Evolutionary conservation across 345 rosid genomes (phyloP).

Genomic region (Arabidopsis arenosa): DNA sequence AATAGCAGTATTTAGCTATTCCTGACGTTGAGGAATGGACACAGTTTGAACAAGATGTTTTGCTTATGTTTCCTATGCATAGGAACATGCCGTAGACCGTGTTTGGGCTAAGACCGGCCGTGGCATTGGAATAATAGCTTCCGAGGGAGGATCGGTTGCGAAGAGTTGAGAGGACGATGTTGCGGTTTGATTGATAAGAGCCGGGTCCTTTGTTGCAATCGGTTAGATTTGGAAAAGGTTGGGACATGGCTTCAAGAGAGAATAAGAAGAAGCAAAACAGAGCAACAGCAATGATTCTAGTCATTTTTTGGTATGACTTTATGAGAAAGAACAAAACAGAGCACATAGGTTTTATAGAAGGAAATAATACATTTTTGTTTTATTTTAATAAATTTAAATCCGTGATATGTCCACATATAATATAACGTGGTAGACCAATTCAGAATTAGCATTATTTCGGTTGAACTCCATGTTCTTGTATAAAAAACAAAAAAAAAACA

Average conservation of each 20-base stretch:
- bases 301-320: neutral
- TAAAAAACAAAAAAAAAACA: neutral
- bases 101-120: slow-evolving; percentile 26
- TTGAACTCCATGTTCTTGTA: slow-evolving; percentile 3
- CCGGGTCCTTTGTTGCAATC: neutral
- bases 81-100: slow-evolving; percentile 43
- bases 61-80: slow-evolving; percentile 45
- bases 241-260: slow-evolving; percentile 13
- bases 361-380: neutral
- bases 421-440: slow-evolving; percentile 12
- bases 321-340: neutral
- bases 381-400: neutral
- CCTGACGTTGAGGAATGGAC: slow-evolving; percentile 11
- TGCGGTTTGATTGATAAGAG: slow-evolving; percentile 26
- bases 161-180: slow-evolving; percentile 28
- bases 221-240: neutral
- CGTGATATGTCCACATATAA: neutral
- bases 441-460: neutral
- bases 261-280: slow-evolving; percentile 23
- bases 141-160: slow-evolving; percentile 28
- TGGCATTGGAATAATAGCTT: slow-evolving; percentile 21
- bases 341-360: neutral
- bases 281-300: neutral
- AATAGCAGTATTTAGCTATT: neutral
- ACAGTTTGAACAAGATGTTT: slow-evolving; percentile 44